These are phyloP conservation scores for Wickerhamomyces pijperi DNA, from an alignment of 805 yeast genomes.

Conservation along the genomic window DNA sequence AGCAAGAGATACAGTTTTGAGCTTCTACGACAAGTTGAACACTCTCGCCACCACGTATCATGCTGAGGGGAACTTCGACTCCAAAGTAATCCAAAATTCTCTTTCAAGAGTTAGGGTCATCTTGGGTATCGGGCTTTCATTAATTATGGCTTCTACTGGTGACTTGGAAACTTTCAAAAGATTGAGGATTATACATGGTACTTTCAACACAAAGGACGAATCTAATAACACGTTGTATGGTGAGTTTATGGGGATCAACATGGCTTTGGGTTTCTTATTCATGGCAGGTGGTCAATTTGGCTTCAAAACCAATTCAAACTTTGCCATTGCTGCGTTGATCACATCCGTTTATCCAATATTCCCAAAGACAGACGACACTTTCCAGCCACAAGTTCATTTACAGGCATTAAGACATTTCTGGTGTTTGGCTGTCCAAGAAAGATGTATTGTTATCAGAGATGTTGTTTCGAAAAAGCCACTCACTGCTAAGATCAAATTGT, in stretches of 20 bases:
- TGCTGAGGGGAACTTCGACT: slow-evolving; percentile 26
- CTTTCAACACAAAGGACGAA: slow-evolving; percentile 7
- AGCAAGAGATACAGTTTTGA: slow-evolving; percentile 46
- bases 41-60: slow-evolving; percentile 24
- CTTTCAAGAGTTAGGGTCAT: slow-evolving; percentile 46
- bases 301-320: slow-evolving; percentile 42
- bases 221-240: slow-evolving; percentile 38
- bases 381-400: slow-evolving; percentile 47
- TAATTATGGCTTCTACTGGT: slow-evolving; percentile 87
- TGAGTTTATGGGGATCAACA: slow-evolving; percentile 62
- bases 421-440: slow-evolving; percentile 71
- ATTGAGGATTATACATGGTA: slow-evolving; percentile 56
- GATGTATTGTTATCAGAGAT: slow-evolving; percentile 74
- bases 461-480: slow-evolving; percentile 48
- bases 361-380: slow-evolving; percentile 29
- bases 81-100: slow-evolving; percentile 40
- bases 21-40: slow-evolving; percentile 21
- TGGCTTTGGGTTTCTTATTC: slow-evolving; percentile 80
- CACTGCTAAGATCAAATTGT: slow-evolving; percentile 28
- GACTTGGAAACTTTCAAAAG: slow-evolving; percentile 71
- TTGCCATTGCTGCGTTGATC: slow-evolving; percentile 59
- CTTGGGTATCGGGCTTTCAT: slow-evolving; percentile 51
- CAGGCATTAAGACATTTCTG: slow-evolving; percentile 87
- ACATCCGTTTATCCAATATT: slow-evolving; percentile 72
- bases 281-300: slow-evolving; percentile 91